phyloP scores from a whole-genome alignment of 169 alveolate species.

The Amoebophrya sp. region DNA sequence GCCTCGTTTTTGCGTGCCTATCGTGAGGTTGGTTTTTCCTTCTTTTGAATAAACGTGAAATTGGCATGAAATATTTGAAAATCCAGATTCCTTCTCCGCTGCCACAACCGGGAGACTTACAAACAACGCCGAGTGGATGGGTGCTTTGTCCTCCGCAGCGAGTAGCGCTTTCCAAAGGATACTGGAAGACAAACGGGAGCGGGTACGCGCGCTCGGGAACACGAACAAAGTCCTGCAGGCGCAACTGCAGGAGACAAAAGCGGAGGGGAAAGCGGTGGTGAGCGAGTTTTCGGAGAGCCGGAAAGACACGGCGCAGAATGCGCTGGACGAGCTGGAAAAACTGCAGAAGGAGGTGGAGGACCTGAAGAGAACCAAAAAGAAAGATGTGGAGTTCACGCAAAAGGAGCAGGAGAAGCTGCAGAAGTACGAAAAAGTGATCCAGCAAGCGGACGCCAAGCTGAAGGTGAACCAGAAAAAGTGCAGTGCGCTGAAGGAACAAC shows the following conservation, averaged over 20 bases:
- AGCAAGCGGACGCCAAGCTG: background rate
- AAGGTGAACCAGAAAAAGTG: background rate
- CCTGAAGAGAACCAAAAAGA: too few relatives aligned
- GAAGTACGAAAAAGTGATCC: background rate
- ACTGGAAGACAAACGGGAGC: background rate
- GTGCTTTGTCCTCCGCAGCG: background rate
- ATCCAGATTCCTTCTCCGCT: too few relatives aligned
- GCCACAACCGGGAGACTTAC: too few relatives aligned
- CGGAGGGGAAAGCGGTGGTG: background rate
- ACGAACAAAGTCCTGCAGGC: background rate
- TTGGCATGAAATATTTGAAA: too few relatives aligned
- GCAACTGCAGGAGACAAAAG: background rate
- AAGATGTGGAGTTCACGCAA: too few relatives aligned
- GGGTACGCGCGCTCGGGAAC: background rate
- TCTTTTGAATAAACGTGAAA: too few relatives aligned
- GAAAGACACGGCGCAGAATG: background rate
- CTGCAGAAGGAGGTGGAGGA: background rate
- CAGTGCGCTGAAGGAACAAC: background rate
- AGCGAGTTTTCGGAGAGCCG: background rate
- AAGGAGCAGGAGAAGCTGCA: background rate
- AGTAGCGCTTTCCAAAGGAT: background rate
- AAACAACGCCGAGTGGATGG: too few relatives aligned
- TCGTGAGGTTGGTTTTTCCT: too few relatives aligned
- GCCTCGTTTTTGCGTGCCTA: too few relatives aligned
- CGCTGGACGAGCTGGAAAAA: background rate